A percentile compares a stretch with the other conserved stretches of the same genome.
These are phyloP conservation scores for Hortaea werneckii DNA, from an alignment of 2,329 filamentous ascomycete genomes.

Conservation along the genomic window DNA sequence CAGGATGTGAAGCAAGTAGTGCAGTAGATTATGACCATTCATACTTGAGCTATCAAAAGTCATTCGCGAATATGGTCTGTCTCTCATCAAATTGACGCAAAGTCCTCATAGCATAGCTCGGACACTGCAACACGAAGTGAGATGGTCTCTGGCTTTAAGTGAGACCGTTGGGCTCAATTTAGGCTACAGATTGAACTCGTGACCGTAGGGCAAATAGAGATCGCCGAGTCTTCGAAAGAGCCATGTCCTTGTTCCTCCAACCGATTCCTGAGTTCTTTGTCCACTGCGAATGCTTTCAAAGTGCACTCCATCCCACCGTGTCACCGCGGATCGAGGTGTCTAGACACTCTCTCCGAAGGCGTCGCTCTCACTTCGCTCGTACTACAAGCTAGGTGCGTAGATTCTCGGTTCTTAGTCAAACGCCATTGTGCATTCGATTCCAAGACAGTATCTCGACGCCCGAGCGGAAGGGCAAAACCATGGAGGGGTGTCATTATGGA, in stretches of 20 bases:
- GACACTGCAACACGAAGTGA: slow-evolving; percentile 91
- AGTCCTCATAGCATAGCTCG: slow-evolving; percentile 66
- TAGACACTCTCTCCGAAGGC: too few relatives aligned
- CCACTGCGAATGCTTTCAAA: not conserved
- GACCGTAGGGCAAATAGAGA: slow-evolving; percentile 53
- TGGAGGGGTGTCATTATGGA: too few relatives aligned
- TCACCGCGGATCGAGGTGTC: too few relatives aligned
- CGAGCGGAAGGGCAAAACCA: too few relatives aligned
- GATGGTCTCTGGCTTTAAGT: slow-evolving; percentile 63
- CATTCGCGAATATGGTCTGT: slow-evolving; percentile 29
- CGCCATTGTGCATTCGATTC: not conserved
- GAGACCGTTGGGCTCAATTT: slow-evolving; percentile 68
- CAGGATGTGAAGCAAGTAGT: too few relatives aligned
- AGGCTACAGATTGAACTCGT: slow-evolving; percentile 82
- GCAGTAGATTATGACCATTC: too few relatives aligned
- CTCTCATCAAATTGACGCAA: slow-evolving; percentile 85
- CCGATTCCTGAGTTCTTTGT: not conserved
- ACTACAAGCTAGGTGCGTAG: not conserved
- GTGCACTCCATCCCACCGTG: not conserved
- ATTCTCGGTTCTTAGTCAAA: not conserved
- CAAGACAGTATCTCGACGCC: too few relatives aligned
- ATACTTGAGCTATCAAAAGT: too few relatives aligned
- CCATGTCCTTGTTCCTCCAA: slow-evolving; percentile 30
- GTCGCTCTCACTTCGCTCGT: too few relatives aligned
- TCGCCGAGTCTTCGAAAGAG: slow-evolving; percentile 90